Conservation (phyloP, 192 early-diverging fungal genomes). For the Coemansia sp. region DNA sequence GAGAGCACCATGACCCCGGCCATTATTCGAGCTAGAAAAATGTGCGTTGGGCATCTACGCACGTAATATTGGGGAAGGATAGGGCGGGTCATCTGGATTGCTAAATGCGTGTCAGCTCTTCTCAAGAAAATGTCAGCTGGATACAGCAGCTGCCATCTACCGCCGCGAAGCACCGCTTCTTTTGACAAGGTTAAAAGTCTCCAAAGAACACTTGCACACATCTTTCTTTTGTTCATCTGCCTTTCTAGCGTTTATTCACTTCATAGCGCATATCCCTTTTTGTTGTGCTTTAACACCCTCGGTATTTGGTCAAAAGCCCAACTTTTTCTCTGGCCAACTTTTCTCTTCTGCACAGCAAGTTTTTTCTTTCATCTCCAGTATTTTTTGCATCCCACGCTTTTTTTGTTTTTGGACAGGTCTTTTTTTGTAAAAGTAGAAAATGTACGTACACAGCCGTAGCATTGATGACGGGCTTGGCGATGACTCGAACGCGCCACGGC, state of each 20-base stretch:
- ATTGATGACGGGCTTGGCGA: constrained; percentile 1
- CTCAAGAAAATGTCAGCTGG: neutral
- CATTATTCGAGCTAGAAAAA: neutral
- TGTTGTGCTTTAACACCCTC: neutral
- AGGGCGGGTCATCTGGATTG: neutral
- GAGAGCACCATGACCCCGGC: neutral
- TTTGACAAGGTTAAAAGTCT: neutral
- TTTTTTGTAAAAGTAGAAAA: neutral
- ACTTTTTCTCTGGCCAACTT: neutral
- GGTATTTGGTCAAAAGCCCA: too few relatives aligned
- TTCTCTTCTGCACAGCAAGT: neutral
- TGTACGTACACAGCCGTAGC: neutral
- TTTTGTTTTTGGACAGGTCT: neutral
- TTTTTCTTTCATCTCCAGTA: neutral
- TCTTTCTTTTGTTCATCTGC: neutral
- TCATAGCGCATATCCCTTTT: neutral
- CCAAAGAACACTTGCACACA: neutral
- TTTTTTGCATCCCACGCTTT: neutral
- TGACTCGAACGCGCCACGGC: constrained; percentile 17
- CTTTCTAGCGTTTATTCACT: neutral
- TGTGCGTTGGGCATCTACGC: neutral
- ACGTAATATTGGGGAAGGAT: neutral
- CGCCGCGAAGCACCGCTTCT: neutral
- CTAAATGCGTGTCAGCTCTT: neutral
- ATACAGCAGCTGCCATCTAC: neutral